Percentiles rank a stretch among this genome's conserved stretches.
phyloP scores from a whole-genome alignment of 2,329 filamentous ascomycete genomes.

The Epichloe hybrida region DNA sequence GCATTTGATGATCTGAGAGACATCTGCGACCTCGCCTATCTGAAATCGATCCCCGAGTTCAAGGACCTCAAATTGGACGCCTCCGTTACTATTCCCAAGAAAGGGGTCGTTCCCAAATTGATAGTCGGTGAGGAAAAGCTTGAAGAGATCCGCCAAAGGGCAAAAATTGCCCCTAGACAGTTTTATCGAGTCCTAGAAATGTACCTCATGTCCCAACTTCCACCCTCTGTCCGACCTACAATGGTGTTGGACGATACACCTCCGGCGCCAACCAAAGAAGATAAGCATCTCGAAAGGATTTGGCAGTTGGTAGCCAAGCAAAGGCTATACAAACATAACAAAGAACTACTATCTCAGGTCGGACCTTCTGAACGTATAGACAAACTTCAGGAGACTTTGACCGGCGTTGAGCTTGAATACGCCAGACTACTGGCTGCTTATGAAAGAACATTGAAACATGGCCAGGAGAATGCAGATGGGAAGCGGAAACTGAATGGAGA shows the following conservation, averaged over 20 bases:
- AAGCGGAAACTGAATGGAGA: slow-evolving; percentile 34
- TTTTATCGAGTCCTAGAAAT: slow-evolving; percentile 65
- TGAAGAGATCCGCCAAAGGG: slow-evolving; percentile 41
- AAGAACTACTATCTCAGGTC: slow-evolving; percentile 55
- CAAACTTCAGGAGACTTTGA: slow-evolving; percentile 57
- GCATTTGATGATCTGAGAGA: slow-evolving; percentile 71
- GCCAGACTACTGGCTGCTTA: slow-evolving; percentile 43
- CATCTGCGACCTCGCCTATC: slow-evolving; percentile 53
- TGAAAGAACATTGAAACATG: slow-evolving; percentile 24
- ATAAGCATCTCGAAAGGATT: slow-evolving; percentile 51
- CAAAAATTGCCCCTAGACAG: slow-evolving; percentile 66
- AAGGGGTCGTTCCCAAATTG: slow-evolving; percentile 29
- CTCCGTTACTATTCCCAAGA: slow-evolving; percentile 32
- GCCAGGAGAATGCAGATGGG: slow-evolving; percentile 15
- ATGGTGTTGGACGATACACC: slow-evolving; percentile 28
- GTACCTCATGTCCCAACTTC: slow-evolving; percentile 51
- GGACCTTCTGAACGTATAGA: slow-evolving; percentile 54
- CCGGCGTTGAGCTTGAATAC: slow-evolving; percentile 59
- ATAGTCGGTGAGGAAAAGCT: slow-evolving; percentile 46
- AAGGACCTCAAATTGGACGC: slow-evolving; percentile 41
- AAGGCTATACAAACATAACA: slow-evolving; percentile 62
- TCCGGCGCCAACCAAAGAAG: slow-evolving; percentile 33
- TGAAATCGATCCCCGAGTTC: slow-evolving; percentile 48
- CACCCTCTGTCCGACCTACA: slow-evolving; percentile 40
- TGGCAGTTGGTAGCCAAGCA: slow-evolving; percentile 70